phyloP scores from a whole-genome alignment of 768 basidiomycete species.

The Roridomyces roridus region DNA sequence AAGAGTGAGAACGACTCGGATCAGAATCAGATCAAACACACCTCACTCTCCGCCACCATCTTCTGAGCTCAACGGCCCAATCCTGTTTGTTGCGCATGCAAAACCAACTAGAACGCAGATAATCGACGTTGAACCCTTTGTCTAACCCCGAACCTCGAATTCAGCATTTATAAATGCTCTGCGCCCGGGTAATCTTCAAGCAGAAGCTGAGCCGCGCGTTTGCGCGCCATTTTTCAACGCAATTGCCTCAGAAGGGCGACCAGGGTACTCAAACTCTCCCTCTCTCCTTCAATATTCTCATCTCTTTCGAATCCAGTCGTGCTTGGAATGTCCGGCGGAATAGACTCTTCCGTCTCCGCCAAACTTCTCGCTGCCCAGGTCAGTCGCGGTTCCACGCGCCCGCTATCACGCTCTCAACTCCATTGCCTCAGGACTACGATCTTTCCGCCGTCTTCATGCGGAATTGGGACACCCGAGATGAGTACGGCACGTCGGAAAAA shows the following conservation, averaged over 20 bases:
- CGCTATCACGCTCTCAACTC: not conserved
- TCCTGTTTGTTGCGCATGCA: too few species aligned
- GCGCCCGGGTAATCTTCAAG: conserved; percentile 12
- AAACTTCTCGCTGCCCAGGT: conserved; percentile 74
- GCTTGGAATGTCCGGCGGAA: conserved; percentile 94
- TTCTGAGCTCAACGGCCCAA: too few species aligned
- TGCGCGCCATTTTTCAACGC: not conserved
- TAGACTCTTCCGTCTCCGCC: conserved; percentile 93
- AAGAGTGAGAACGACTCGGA: too few species aligned
- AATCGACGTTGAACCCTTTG: too few species aligned
- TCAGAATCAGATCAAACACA: too few species aligned
- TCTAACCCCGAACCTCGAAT: too few species aligned
- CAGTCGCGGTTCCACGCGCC: conserved; percentile 9
- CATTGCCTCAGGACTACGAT: conserved; percentile 67
- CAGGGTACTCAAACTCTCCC: conserved; percentile 11
- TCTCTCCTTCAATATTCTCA: too few species aligned
- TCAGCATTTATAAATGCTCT: too few species aligned
- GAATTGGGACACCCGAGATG: conserved; percentile 92
- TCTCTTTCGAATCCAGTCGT: conserved; percentile 62
- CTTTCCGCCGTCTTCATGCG: conserved; percentile 93
- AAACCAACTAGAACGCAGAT: too few species aligned
- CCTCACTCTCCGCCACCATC: too few species aligned
- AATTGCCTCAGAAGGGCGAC: conserved; percentile 24
- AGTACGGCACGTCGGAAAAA: conserved; percentile 68
- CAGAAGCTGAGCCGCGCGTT: conserved; percentile 4